Base-by-base conservation (phyloP, 2,329 filamentous ascomycete genomes). In the Penicillium fuscoglaucum region DNA sequence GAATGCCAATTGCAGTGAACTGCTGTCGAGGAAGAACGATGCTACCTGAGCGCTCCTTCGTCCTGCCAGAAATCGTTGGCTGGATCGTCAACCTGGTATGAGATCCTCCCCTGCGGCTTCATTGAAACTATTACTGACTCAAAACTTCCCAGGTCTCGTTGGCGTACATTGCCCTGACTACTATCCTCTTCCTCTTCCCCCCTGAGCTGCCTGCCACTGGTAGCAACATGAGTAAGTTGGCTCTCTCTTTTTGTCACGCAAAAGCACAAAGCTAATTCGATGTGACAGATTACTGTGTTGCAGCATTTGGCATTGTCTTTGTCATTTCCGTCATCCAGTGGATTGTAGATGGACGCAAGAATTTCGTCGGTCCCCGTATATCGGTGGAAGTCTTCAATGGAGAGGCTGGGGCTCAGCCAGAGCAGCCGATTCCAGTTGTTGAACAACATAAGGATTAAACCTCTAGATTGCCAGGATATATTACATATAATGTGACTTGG, bases 111-210 rank as follows among this genome's bases (percentile, higher is more conserved):
- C 41, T 1, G 15, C 15, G 62, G 15, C n/a, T 40, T 9, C 2
- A 21, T 28, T 15, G 12, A 13, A 6, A 7, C 7, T 21, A 9
- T 40, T 28, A 49, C 58, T 66, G 24, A 66, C 44, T 5, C 1
- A 17, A 28, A 24, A 24, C 39, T 13, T 58, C 13, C 84, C 29
- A 87, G 89, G 62, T 75, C 43, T 69, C 73, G 6, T 79, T 92
- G 47, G 77, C 78, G 0, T 92, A 88, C 74, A 84, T 87, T 1
- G 75, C 85, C 13, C 71, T 91, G n/a, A 91, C 89, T 0, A 91
- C 88, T 0, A 84, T 91, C 0, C 79, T 92, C 0, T 91, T 91
- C 74, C 80, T 91, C 21, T 90, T 91, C 74, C 89, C 89, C 3
- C 89, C 89, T 0, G 81, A 81, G 8, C 68, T 87, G 4, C 87